Base-by-base conservation (phyloP, 148 eudicot genomes). In the Polygonum maritimum region DNA sequence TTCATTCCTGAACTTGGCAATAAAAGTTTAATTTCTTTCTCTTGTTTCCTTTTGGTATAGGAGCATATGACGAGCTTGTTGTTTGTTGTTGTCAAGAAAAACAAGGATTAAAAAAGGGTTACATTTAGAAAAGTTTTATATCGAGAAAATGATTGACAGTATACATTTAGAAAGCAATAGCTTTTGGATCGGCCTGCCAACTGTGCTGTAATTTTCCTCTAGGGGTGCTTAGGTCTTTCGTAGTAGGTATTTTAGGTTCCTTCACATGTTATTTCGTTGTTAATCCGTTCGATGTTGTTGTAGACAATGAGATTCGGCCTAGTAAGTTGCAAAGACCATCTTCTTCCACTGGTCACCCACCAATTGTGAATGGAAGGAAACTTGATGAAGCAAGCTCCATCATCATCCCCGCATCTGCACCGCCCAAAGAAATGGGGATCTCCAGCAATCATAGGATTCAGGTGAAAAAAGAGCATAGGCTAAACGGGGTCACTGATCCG, bases 241-340 rank as follows among this genome's bases (percentile, higher is more conserved):
- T 51, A 1, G n/a, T 15, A 15, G 57, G 57, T 51, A 49, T 49
- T 49, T 49, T 49, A 49, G 18, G 16, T 51, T 16, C 57, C n/a
- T 51, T 51, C 19, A 51, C 57, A 15, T 51, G 72, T 69, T 67
- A 14, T 33, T 67, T 4, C 36, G 3, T 67, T 14, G 36, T 14
- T 67, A 33, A 4, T 35, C 31, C 67, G 11, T 77, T 77, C 58
- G 54, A 75, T 71, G 21, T 74, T 76, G 73, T 60, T 82, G 73
- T 84, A 88, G 90, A 76, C 48, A 71, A 77, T 78, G 84, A 80
- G 22, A 41, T 71, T 47, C 78, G 31, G 74, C 85, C 83, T 48
- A 79, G 71, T 72, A 85, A 85, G 71, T 54, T 76, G 76, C 81
- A 74, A 26, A 85, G 76, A 71, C 73, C 78, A 36, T 35, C 69